A percentile compares a stretch with the other conserved stretches of the same genome.
Conservation (phyloP, 768 basidiomycete genomes). For the Russula dissimulans region DNA sequence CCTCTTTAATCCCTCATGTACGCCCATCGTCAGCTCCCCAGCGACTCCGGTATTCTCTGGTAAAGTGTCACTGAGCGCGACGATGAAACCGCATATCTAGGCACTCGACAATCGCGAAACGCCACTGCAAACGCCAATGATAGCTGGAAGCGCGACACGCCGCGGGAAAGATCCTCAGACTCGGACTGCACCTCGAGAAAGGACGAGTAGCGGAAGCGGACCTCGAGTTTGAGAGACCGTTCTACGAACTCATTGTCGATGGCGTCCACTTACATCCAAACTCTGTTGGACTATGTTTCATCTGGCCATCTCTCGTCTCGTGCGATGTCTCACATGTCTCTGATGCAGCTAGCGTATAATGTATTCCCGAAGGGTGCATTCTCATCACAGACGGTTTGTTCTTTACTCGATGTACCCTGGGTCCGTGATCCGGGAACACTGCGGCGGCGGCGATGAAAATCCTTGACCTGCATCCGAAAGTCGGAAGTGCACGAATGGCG, state of each 20-base stretch:
- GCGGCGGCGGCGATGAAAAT: slow-evolving; percentile 61
- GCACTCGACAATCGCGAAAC: slow-evolving; percentile 42
- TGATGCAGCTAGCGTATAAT: slow-evolving; percentile 64
- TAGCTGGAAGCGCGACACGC: slow-evolving; percentile 14
- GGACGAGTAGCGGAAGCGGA: slow-evolving; percentile 34
- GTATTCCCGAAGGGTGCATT: slow-evolving; percentile 76
- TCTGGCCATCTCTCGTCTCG: neutral
- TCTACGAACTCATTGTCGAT: slow-evolving; percentile 84
- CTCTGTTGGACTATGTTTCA: slow-evolving; percentile 60
- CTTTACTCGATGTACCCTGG: neutral
- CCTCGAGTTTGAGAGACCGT: slow-evolving; percentile 54
- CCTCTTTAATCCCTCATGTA: slow-evolving; percentile 60
- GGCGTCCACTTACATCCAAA: slow-evolving; percentile 89
- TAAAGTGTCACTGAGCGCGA: slow-evolving; percentile 14
- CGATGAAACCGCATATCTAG: slow-evolving; percentile 29
- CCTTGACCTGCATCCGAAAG: slow-evolving; percentile 73
- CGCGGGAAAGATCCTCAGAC: slow-evolving; percentile 2
- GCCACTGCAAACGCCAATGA: neutral
- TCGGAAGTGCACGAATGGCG: slow-evolving; percentile 84
- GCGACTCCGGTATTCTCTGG: slow-evolving; percentile 16
- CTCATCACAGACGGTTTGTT: slow-evolving; percentile 79
- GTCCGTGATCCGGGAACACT: neutral
- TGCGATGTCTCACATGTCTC: neutral
- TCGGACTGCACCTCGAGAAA: slow-evolving; percentile 35
- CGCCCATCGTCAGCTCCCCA: slow-evolving; percentile 26